Evolutionary conservation across 306 rosid species (phyloP).

Genomic region (Cicer arietinum): DNA sequence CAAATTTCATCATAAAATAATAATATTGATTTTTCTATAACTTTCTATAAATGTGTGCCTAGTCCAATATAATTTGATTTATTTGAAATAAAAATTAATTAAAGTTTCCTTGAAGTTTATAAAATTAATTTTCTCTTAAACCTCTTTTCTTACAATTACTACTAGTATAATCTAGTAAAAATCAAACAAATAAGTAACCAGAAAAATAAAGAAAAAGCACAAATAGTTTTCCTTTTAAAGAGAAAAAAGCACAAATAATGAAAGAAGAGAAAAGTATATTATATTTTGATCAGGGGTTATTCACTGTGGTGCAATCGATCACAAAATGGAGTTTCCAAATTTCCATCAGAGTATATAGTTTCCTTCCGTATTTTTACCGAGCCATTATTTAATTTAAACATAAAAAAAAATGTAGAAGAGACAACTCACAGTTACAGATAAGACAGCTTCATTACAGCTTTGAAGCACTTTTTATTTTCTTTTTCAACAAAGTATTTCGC

Average conservation of each 20-base stretch:
- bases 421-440: constrained; percentile 50
- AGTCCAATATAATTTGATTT: no score
- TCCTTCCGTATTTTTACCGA: background rate
- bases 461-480: constrained; percentile 25
- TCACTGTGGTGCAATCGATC: constrained; percentile 8
- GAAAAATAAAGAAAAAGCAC: no score
- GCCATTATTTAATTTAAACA: background rate
- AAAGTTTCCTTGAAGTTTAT: no score
- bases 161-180: no score
- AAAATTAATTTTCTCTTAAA: no score
- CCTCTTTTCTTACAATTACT: no score
- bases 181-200: no score
- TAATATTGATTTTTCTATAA: no score
- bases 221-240: no score
- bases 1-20: no score
- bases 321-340: constrained; percentile 24
- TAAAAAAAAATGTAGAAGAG: constrained; percentile 6
- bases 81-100: no score
- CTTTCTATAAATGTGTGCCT: no score
- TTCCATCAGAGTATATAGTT: background rate
- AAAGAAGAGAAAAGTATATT: background rate
- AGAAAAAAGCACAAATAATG: background rate
- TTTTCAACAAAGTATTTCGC: background rate
- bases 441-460: constrained; percentile 60
- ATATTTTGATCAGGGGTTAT: background rate